phyloP scores from a whole-genome alignment of 257 asterid species.

The Scutellaria galericulata region DNA sequence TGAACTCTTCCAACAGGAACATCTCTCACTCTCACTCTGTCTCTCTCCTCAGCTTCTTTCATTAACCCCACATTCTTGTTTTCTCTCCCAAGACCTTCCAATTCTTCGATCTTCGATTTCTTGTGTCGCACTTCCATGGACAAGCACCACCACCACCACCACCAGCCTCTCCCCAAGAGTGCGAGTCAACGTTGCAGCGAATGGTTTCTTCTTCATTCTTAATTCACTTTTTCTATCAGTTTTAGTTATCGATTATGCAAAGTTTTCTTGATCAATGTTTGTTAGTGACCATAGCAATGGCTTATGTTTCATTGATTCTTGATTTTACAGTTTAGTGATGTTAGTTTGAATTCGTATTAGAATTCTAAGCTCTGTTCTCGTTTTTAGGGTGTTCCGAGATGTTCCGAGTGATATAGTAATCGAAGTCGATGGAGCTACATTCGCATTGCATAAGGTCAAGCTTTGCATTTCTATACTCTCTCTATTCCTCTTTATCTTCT shows the following conservation, averaged over 20 bases:
- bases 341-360: background rate
- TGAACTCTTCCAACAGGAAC: constrained; percentile 47
- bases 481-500: background rate
- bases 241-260: background rate
- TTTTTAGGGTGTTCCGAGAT: constrained; percentile 83
- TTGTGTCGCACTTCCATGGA: constrained; percentile 53
- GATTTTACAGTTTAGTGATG: too few relatives aligned
- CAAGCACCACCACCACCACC: constrained; percentile 61
- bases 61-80: constrained; percentile 46
- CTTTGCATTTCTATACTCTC: constrained; percentile 12
- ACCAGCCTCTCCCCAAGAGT: constrained; percentile 60
- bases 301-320: too few relatives aligned
- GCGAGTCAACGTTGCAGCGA: constrained; percentile 70
- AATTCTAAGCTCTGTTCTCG: constrained; percentile 33
- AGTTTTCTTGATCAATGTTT: background rate
- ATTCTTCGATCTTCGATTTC: constrained; percentile 34
- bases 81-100: constrained; percentile 42
- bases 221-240: constrained; percentile 4
- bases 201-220: constrained; percentile 60
- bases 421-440: constrained; percentile 76
- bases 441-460: constrained; percentile 85
- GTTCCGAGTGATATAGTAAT: constrained; percentile 91
- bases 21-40: constrained; percentile 41
- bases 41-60: constrained; percentile 44
- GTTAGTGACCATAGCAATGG: background rate